Base-by-base conservation (phyloP, 805 yeast species). In the Crinitomyces ghanaensis region DNA sequence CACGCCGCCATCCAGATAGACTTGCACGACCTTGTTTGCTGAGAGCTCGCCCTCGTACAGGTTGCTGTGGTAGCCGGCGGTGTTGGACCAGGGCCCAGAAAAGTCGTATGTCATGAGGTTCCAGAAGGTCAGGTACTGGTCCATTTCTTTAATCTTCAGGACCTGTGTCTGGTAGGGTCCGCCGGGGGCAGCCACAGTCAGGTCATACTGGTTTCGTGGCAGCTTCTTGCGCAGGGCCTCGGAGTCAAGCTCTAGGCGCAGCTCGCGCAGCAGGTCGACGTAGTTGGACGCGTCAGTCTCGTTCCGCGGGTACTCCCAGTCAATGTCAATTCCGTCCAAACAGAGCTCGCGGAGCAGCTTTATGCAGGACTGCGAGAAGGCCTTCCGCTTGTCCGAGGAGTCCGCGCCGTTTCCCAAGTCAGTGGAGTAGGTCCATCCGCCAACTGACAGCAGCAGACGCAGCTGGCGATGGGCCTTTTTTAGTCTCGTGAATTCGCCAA, bases 81-180 rank as follows among this genome's bases (percentile, higher is more conserved):
- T 42, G 0, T 53, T 46, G 1, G 82, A 73, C 93, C 94, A 83
- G 6, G 69, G 62, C 0, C 96, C 97, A 2, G 75, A 59, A 45
- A 76, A 80, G 53, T 91, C 97, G 53, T 91, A 88, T 13, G 91
- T 74, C 97, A 88, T 88, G 38, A 91, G 53, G 51, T 88, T 86
- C 79, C 86, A 85, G 43, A 72, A 72, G 13, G 72, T 60, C 12
- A 91, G 49, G 43, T 65, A 64, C 16, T 51, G 48, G 43, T 77
- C 77, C 68, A 88, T 65, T n/a, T 64, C 65, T 1, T 41, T 32
- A 2, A 85, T 46, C 4, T 66, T 54, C 33, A 77, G 59, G 4
- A 52, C 40, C 3, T 45, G 33, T 12, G 75, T 49, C 34, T 66
- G 64, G 4, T 66, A 70, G 0, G 53, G 45, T 6, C 73, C 72